These are phyloP conservation scores for Plasmodium inui DNA, from an alignment of 169 alveolate species.

Conservation along the genomic window DNA sequence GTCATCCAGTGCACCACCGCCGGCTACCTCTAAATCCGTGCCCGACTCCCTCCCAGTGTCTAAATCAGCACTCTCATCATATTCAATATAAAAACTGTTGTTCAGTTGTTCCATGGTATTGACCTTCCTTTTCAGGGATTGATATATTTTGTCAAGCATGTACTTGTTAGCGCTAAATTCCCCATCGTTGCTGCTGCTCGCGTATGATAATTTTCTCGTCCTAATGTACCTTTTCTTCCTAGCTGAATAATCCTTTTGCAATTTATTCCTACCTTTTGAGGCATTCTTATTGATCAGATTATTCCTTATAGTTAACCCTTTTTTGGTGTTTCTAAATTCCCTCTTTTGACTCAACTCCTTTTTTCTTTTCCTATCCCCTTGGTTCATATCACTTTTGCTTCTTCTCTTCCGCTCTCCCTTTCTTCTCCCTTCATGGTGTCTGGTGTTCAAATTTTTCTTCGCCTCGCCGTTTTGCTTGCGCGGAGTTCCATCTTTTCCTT, in stretches of 20 bases:
- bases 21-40: background rate
- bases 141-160: conserved; percentile 5
- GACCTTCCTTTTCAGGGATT: conserved; percentile 2
- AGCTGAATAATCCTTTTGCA: background rate
- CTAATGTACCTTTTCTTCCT: background rate
- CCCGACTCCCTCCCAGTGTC: background rate
- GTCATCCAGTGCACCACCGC: background rate
- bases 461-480: background rate
- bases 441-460: background rate
- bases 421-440: background rate
- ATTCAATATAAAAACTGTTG: conserved; percentile 35
- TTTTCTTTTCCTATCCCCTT: background rate
- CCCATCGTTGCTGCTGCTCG: conserved; percentile 17
- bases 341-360: background rate
- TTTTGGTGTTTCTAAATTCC: background rate
- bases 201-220: background rate
- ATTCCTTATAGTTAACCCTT: background rate
- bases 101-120: background rate
- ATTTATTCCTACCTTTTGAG: conserved; percentile 3
- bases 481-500: background rate
- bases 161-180: conserved; percentile 4
- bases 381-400: background rate
- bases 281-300: background rate
- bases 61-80: background rate
- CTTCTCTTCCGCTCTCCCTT: background rate